Conservation (phyloP, 2,329 filamentous ascomycete genomes). For the Penicillium sp. region DNA sequence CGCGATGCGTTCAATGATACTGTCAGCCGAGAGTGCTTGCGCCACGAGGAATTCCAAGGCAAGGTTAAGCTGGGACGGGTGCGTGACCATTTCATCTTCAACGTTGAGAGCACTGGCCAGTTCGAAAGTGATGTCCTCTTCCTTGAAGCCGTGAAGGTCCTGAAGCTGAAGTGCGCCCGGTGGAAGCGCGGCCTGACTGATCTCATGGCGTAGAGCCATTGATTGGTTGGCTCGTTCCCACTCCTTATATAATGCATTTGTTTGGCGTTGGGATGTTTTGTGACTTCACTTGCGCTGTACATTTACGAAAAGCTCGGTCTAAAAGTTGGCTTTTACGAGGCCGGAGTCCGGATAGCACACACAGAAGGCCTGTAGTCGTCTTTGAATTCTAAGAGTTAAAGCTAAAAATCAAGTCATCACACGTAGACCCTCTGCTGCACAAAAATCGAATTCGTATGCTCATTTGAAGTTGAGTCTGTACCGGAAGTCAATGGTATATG, state of each 20-base stretch:
- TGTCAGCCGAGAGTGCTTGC: slow-evolving; percentile 85
- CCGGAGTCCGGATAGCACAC: slow-evolving; percentile 35
- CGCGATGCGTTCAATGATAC: slow-evolving; percentile 88
- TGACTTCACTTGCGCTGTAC: slow-evolving; percentile 33
- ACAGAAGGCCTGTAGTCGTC: slow-evolving; percentile 26
- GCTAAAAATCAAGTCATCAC: slow-evolving; percentile 1
- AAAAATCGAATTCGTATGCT: too few species aligned
- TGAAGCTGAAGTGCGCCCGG: slow-evolving; percentile 74
- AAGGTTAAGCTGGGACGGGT: slow-evolving; percentile 91
- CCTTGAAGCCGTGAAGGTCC: slow-evolving; percentile 76
- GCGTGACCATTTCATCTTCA: slow-evolving; percentile 96
- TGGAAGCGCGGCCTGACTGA: slow-evolving; percentile 47
- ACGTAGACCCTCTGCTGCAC: too few species aligned
- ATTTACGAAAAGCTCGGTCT: slow-evolving; percentile 36
- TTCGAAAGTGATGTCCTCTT: slow-evolving; percentile 93
- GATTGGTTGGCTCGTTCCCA: too few species aligned
- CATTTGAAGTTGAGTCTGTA: slow-evolving; percentile 56
- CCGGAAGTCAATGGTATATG: slow-evolving; percentile 70
- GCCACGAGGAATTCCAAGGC: slow-evolving; percentile 87
- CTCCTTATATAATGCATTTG: slow-evolving; percentile 37
- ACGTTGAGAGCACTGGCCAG: slow-evolving; percentile 90
- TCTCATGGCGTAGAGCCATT: slow-evolving; percentile 37
- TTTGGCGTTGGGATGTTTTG: slow-evolving; percentile 38
- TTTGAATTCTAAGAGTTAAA: slow-evolving; percentile 19
- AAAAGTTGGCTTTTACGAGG: slow-evolving; percentile 31